Percentiles rank a stretch among this genome's conserved stretches.
Evolutionary conservation across 2,329 filamentous ascomycete genomes (phyloP).

Genomic region (Raffaelea ambrosiae): DNA sequence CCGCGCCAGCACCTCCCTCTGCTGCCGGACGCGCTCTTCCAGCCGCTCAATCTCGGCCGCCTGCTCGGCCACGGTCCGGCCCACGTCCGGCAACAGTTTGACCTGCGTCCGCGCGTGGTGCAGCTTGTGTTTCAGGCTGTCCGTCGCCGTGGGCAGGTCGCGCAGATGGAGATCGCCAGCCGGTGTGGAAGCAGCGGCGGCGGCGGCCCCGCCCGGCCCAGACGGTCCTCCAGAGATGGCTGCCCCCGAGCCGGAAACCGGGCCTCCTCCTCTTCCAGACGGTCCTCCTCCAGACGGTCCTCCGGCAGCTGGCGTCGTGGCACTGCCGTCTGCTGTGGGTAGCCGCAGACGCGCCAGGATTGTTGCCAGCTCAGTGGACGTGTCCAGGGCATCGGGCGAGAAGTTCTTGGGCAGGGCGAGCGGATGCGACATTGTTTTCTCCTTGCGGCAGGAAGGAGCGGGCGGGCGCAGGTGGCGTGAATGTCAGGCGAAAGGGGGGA

Average conservation of each 20-base stretch:
- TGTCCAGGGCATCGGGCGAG: conserved; percentile 75
- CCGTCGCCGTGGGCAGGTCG: conserved; percentile 70
- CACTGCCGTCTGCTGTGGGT: conserved; percentile 16
- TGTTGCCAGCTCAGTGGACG: conserved; percentile 70
- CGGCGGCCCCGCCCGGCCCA: conserved; percentile 20
- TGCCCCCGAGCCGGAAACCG: neutral
- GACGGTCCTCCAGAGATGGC: neutral
- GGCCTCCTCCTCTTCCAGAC: neutral
- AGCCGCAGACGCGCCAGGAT: conserved; percentile 67
- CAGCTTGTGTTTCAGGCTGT: conserved; percentile 73
- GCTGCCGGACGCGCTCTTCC: conserved; percentile 52
- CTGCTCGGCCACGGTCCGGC: conserved; percentile 59
- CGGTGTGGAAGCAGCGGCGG: conserved; percentile 21
- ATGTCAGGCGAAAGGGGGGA: neutral
- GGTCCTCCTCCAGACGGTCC: neutral
- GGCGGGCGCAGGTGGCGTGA: neutral
- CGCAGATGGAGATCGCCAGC: conserved; percentile 44
- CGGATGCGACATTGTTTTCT: conserved; percentile 23
- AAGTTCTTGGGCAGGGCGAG: conserved; percentile 55
- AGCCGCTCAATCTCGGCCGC: conserved; percentile 60
- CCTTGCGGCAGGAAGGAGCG: neutral
- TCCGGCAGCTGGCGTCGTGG: conserved; percentile 6
- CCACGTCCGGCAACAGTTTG: conserved; percentile 60
- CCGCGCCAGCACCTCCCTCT: conserved; percentile 48
- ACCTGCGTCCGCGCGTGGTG: conserved; percentile 65